Conservation (phyloP, 2,329 filamentous ascomycete species). For the Penicillium frequentans region DNA sequence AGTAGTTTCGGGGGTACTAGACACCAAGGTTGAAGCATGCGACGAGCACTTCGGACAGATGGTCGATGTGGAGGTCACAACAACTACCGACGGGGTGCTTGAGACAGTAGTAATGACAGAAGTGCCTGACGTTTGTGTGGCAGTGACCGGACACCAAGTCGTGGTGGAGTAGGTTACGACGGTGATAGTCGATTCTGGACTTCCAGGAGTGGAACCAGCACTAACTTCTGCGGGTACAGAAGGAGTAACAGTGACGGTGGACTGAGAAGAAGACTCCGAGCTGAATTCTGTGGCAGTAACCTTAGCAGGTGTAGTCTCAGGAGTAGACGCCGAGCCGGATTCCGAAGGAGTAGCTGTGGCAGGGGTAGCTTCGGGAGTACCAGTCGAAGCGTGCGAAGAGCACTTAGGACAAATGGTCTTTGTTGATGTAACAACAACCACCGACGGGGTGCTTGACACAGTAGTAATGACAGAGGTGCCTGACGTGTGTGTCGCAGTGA, state of each 20-base stretch:
- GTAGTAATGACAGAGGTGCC: conserved; percentile 50
- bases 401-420: conserved; percentile 33
- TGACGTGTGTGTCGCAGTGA: conserved; percentile 38
- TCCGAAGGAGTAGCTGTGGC: background rate
- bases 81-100: conserved; percentile 48
- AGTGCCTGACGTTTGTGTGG: conserved; percentile 43
- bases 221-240: background rate
- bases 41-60: too few species aligned
- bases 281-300: background rate
- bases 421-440: background rate
- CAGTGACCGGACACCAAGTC: conserved; percentile 34
- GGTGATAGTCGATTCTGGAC: conserved; percentile 20
- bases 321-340: background rate
- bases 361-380: background rate
- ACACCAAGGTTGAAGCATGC: too few species aligned
- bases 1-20: background rate
- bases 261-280: conserved; percentile 6
- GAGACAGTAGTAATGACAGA: conserved; percentile 51
- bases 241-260: conserved; percentile 7
- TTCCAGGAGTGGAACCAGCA: background rate
- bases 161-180: conserved; percentile 30
- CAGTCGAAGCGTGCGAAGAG: too few species aligned
- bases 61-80: conserved; percentile 34
- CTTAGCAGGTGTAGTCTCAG: background rate
- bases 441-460: conserved; percentile 54